These are phyloP conservation scores for Fusarium abutilonis DNA, from an alignment of 2,329 filamentous ascomycete species.

Conservation along the genomic window DNA sequence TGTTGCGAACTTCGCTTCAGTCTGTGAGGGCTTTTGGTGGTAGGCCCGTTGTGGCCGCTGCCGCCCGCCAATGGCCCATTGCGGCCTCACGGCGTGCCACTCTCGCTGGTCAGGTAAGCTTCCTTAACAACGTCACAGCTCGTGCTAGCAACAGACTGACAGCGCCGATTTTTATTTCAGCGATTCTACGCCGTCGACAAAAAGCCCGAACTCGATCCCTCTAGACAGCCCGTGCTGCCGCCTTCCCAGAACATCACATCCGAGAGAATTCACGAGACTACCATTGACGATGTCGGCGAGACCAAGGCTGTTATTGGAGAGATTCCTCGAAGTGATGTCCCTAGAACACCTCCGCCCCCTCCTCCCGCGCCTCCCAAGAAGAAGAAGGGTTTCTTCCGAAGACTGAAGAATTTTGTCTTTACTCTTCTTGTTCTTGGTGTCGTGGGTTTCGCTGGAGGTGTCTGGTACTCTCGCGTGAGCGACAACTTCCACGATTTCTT, in stretches of 20 bases:
- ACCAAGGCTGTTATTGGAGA: conserved; percentile 54
- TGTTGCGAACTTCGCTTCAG: conserved; percentile 76
- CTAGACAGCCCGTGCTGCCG: conserved; percentile 63
- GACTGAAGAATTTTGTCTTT: conserved; percentile 80
- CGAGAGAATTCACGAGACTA: conserved; percentile 55
- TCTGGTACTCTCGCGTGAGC: conserved; percentile 91
- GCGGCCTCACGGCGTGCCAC: conserved; percentile 49
- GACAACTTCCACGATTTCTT: conserved; percentile 99
- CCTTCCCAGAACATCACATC: conserved; percentile 63
- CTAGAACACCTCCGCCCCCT: conserved; percentile 47
- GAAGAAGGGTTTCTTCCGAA: conserved; percentile 74
- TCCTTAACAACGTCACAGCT: conserved; percentile 51
- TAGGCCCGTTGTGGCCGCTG: conserved; percentile 62
- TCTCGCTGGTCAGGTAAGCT: conserved; percentile 48
- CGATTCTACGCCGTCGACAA: conserved; percentile 66
- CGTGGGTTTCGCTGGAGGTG: conserved; percentile 84
- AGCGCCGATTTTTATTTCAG: conserved; percentile 49
- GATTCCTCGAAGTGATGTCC: conserved; percentile 48
- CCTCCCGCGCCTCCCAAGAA: conserved; percentile 51
- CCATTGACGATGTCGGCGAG: conserved; percentile 51
- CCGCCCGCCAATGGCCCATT: conserved; percentile 68
- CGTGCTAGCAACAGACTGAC: conserved; percentile 47
- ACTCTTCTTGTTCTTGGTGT: conserved; percentile 80
- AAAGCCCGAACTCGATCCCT: conserved; percentile 60
- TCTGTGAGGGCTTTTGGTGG: conserved; percentile 68